These are phyloP conservation scores for Xanthoceras sorbifolium DNA, from an alignment of 345 rosid species.

Conservation along the genomic window DNA sequence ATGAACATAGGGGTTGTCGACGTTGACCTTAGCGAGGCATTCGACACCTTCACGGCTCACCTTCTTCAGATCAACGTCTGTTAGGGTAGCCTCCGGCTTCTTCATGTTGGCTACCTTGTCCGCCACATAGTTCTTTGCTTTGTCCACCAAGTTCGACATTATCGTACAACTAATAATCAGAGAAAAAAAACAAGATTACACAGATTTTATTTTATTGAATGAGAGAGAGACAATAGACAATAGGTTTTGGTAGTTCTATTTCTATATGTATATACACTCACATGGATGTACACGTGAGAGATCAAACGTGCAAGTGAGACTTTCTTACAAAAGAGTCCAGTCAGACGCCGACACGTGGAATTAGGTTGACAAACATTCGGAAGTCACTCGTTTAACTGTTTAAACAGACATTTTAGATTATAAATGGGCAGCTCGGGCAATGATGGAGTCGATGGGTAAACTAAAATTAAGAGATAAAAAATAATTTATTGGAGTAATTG, in stretches of 20 bases:
- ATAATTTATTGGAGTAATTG: no score
- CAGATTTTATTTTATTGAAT: background rate
- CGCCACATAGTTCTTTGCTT: constrained; percentile 73
- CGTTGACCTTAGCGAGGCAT: constrained; percentile 68
- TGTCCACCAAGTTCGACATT: constrained; percentile 47
- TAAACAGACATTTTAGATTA: no score
- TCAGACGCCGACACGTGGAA: background rate
- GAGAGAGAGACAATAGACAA: no score
- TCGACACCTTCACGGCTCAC: constrained; percentile 59
- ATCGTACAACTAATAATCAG: no score
- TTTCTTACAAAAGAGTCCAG: background rate
- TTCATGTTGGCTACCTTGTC: constrained; percentile 65
- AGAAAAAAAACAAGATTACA: no score
- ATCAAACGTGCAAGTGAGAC: background rate
- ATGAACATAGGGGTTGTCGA: constrained; percentile 67
- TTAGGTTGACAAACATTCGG: background rate
- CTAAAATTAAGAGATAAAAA: no score
- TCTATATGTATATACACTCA: background rate
- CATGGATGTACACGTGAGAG: background rate
- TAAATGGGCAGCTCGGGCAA: no score
- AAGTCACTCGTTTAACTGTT: no score
- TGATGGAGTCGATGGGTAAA: no score
- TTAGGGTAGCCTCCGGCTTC: constrained; percentile 75
- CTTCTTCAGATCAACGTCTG: constrained; percentile 58
- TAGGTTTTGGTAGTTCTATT: background rate